Evolutionary conservation across 192 early-diverging fungal species (phyloP).

Genomic region (Entophlyctis luteolus): DNA sequence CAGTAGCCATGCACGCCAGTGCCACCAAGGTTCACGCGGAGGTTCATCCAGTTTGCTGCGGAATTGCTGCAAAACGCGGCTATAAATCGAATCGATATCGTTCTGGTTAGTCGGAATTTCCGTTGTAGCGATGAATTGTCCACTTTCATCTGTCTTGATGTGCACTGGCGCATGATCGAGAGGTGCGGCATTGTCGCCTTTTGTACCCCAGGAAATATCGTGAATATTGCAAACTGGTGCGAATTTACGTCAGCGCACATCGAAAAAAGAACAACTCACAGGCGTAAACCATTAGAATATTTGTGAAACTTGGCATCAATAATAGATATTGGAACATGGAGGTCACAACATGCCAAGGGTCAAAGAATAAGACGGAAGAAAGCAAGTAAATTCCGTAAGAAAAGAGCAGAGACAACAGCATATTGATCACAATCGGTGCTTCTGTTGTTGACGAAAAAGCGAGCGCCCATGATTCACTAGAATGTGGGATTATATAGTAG

Average conservation of each 20-base stretch:
- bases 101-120: constrained; percentile 57
- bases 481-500: constrained; percentile 16
- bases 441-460: not conserved
- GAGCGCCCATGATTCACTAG: constrained; percentile 7
- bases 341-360: constrained; percentile 56
- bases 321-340: constrained; percentile 45
- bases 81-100: constrained; percentile 46
- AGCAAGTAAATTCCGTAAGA: constrained; percentile 57
- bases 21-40: too few relatives aligned
- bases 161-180: constrained; percentile 52
- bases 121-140: constrained; percentile 64
- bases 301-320: constrained; percentile 42
- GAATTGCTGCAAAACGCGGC: constrained; percentile 28
- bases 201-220: constrained; percentile 61
- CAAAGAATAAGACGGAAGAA: constrained; percentile 38
- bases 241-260: too few relatives aligned
- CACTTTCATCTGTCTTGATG: constrained; percentile 62
- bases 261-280: too few relatives aligned
- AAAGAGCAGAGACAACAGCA: constrained; percentile 38
- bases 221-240: constrained; percentile 51
- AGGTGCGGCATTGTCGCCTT: constrained; percentile 47
- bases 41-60: constrained; percentile 7
- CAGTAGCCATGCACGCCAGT: too few relatives aligned
- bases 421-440: constrained; percentile 28
- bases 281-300: constrained; percentile 58